Base-by-base conservation (phyloP, 805 yeast species). In the Pichia exigua region DNA sequence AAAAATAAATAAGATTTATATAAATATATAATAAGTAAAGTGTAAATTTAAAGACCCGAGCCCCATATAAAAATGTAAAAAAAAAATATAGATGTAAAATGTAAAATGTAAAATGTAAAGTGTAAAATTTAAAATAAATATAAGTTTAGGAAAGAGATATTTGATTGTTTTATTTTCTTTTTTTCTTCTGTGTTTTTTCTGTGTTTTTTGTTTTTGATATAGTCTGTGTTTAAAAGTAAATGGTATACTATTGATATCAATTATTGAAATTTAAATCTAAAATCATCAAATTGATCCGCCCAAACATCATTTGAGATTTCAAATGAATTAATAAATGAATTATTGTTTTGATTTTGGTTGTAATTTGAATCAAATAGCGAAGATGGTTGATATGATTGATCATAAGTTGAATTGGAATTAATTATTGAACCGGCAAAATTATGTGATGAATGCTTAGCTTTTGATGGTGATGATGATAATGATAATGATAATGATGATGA, bases 311-410 rank as follows among this genome's bases (percentile, higher is more conserved):
- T 41, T 22, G 45, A 18, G 15, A 47, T n/a, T 32, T 51, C 54
- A 47, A 51, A 51, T 4, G 58, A 55, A 32, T 53, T 54, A 32
- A 51, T 44, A 18, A 48, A 53, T 11, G 57, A 45, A 39, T 50
- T 51, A 10, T 38, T 28, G 26, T 35, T 38, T 18, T 42, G 32
- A 47, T 32, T 20, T 35, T 4, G 39, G 22, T 35, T 45, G 27
- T 27, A 20, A 24, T 39, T 47, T 15, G 46, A 30, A 40, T 57
- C 61, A 42, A 57, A 57, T 27, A 57, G 44, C 18, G 61, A 57
- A 17, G 50, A 48, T 21, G 51, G 40, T 42, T 49, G 46, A 48
- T 50, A 49, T n/a, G 45, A 18, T 42, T 49, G 44, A 48, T 50
- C 46, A 43, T 32, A 18, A 18, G 52, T 46, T n/a, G 49, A 45